These are phyloP conservation scores for Penicillium roqueforti DNA, from an alignment of 495 filamentous ascomycete species.

Conservation along the genomic window DNA sequence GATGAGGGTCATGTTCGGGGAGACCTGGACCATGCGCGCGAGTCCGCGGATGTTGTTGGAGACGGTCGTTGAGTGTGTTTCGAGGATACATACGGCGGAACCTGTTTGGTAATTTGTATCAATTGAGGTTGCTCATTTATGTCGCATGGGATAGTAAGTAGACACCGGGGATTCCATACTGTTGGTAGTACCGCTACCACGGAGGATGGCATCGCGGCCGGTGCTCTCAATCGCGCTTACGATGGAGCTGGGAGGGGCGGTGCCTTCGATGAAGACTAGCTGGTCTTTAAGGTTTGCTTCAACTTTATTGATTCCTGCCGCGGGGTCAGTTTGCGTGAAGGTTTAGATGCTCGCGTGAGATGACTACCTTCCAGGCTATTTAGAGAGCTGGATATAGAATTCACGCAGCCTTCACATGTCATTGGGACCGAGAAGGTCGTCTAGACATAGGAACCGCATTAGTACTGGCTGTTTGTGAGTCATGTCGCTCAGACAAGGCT, in stretches of 20 bases:
- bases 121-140: constrained; percentile 1
- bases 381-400: constrained; percentile 73
- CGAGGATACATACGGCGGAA: constrained; percentile 93
- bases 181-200: constrained; percentile 80
- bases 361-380: constrained; percentile 62
- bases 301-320: constrained; percentile 45
- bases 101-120: constrained; percentile 43
- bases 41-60: constrained; percentile 68
- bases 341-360: not conserved
- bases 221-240: constrained; percentile 84
- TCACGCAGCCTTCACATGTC: constrained; percentile 81
- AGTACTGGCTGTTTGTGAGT: constrained; percentile 9
- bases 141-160: constrained; percentile 1
- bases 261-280: constrained; percentile 45
- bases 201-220: constrained; percentile 88
- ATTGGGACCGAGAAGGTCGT: constrained; percentile 94
- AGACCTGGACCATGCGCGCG: constrained; percentile 77
- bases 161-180: constrained; percentile 51
- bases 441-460: constrained; percentile 36
- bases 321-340: constrained; percentile 1
- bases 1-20: constrained; percentile 68
- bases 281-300: constrained; percentile 47
- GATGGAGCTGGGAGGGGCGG: constrained; percentile 80
- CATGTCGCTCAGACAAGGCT: constrained; percentile 13
- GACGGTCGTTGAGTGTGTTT: constrained; percentile 66